These are phyloP conservation scores for Lippia alba DNA, from an alignment of 305 asterid genomes.

Conservation along the genomic window DNA sequence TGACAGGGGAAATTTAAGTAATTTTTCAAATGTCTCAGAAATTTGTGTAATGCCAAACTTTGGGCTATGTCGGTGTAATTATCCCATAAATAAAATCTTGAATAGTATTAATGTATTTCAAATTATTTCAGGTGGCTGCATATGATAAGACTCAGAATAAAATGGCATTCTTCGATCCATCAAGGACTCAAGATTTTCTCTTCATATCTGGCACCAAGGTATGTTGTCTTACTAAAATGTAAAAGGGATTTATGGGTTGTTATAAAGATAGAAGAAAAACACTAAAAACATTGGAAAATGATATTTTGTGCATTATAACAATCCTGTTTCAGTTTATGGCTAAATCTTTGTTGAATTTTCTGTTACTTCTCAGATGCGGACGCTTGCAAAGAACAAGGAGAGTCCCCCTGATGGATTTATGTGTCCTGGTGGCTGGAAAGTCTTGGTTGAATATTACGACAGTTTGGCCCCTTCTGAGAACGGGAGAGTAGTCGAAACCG, in stretches of 20 bases:
- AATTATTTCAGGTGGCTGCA: constrained; percentile 76
- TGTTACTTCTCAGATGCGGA: constrained; percentile 52
- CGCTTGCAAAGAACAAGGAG: constrained; percentile 70
- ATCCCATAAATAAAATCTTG: background rate
- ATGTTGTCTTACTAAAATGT: background rate
- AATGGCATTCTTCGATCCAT: constrained; percentile 96
- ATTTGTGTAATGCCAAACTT: no score
- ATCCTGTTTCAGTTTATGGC: background rate
- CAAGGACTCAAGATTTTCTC: constrained; percentile 82
- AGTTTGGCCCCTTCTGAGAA: constrained; percentile 52
- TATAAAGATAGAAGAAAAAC: background rate
- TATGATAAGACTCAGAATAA: constrained; percentile 78
- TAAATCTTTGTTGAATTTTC: background rate
- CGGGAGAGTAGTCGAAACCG: constrained; percentile 46
- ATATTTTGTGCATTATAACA: no score
- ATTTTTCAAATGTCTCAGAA: no score
- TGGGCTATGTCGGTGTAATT: no score
- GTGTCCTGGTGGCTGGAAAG: constrained; percentile 85
- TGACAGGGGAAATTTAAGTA: no score
- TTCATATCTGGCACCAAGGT: constrained; percentile 98
- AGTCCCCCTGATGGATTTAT: constrained; percentile 81
- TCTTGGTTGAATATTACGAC: constrained; percentile 73
- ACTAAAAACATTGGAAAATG: background rate
- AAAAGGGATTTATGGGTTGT: background rate
- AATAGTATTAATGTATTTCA: background rate